A percentile compares a stretch with the other conserved stretches of the same genome.
phyloP scores from a whole-genome alignment of 2,329 filamentous ascomycete species.

The Colletotrichum lentis region DNA sequence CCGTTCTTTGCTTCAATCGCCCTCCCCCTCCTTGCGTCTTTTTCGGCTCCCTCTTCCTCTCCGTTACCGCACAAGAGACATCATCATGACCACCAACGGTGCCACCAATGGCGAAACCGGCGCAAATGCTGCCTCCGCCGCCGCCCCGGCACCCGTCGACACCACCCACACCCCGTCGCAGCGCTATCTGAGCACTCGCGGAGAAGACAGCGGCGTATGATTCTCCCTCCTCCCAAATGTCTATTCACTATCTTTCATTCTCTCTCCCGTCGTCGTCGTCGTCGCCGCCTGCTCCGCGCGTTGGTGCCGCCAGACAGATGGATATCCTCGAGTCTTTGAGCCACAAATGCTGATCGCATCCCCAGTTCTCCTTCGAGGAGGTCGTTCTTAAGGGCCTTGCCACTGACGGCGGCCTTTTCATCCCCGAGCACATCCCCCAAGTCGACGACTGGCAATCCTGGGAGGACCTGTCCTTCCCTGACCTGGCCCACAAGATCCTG shows the following conservation, averaged over 20 bases:
- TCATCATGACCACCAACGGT: slow-evolving; percentile 55
- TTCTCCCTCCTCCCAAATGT: not conserved
- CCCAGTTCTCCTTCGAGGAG: slow-evolving; percentile 85
- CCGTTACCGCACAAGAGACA: slow-evolving; percentile 33
- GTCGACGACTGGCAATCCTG: slow-evolving; percentile 74
- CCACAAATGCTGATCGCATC: slow-evolving; percentile 28
- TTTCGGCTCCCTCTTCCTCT: not conserved
- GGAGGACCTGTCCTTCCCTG: slow-evolving; percentile 79
- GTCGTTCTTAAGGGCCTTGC: slow-evolving; percentile 91
- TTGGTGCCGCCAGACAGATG: not conserved
- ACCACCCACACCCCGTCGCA: slow-evolving; percentile 56
- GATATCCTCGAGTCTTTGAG: not conserved
- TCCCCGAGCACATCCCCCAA: slow-evolving; percentile 81
- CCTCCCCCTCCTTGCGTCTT: slow-evolving; percentile 1
- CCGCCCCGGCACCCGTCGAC: slow-evolving; percentile 41
- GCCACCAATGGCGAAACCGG: slow-evolving; percentile 44
- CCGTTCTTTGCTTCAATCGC: slow-evolving; percentile 10
- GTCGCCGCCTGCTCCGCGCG: slow-evolving; percentile 1
- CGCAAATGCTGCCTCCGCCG: slow-evolving; percentile 33
- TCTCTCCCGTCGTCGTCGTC: no score
- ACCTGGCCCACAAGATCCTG: slow-evolving; percentile 85
- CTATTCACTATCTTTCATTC: not conserved
- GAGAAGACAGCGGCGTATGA: slow-evolving; percentile 59
- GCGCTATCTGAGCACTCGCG: slow-evolving; percentile 61
- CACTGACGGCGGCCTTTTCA: slow-evolving; percentile 85